Base-by-base conservation (phyloP, 768 basidiomycete genomes). In the Rhodosporidiobolus odoratus region DNA sequence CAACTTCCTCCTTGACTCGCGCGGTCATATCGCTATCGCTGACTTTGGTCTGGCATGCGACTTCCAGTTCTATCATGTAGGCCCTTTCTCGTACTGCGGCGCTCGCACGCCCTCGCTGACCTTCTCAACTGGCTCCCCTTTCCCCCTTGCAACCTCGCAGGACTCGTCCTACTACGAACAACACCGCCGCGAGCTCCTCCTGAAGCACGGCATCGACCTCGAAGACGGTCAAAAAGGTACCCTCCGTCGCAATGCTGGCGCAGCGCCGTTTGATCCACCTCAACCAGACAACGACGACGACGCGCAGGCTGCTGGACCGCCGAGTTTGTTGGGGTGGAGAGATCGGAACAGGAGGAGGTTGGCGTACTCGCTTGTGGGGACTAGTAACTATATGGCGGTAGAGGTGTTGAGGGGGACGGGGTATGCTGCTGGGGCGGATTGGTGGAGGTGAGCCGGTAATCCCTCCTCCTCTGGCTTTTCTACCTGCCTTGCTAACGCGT, bases 11-110 rank as follows among this genome's bases (percentile, higher is more conserved):
- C 94, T 98, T 82, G 89, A 91, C 80, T 88, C 89, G 65, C 84
- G 90, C 72, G 95, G 94, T 17, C 94, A 98, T 81, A 89, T 99
- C 80, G 89, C 88, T 80, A 86, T 98, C 68, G 91, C 90, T 78
- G 95, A 97, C 80, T 97, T 98, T 79, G 95, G 95, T 47, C 83
- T 98, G 75, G 94, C 94, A 84, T 96, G 80, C 82, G 91, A 88
- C 57, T 73, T 78, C 65, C 68, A 65, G 73, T 75, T 65, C 65
- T 73, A 71, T 67, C 62, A 58, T 16, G 56, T 57, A 25, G 21
- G 37, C 38, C 59, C 37, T 41, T 59, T 72, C 74, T 62, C 30
- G 19, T 17, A 25, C 21, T 27, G 35, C 50, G 38, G 30, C 25
- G 12, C 27, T 25, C 56, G 63, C 23, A 21, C 37, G 4, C 19